phyloP scores from a whole-genome alignment of 192 early-diverging fungal species.

The Coemansia sp. region DNA sequence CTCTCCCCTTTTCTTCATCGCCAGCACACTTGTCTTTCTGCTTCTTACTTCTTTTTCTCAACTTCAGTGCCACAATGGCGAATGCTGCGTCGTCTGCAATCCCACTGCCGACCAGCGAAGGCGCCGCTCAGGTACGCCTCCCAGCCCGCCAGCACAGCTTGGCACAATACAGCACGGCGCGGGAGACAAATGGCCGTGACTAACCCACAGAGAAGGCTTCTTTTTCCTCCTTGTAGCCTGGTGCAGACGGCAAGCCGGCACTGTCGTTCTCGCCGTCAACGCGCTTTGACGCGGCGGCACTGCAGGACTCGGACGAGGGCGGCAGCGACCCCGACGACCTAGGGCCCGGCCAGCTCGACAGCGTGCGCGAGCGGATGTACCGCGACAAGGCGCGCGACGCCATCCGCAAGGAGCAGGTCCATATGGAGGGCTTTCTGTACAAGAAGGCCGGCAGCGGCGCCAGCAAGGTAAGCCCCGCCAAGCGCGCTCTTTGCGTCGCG shows the following conservation, averaged over 20 bases:
- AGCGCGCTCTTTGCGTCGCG: neutral
- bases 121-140: constrained; percentile 20
- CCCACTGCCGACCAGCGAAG: constrained; percentile 19
- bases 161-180: too few relatives aligned
- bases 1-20: constrained; percentile 1
- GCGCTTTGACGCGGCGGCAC: constrained; percentile 10
- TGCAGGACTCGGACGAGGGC: constrained; percentile 29
- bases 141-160: neutral
- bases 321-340: constrained; percentile 44
- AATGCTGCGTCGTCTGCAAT: constrained; percentile 37
- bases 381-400: constrained; percentile 36
- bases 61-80: constrained; percentile 6
- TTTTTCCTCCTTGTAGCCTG: constrained; percentile 14
- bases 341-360: constrained; percentile 17
- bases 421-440: constrained; percentile 41
- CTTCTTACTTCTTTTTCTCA: constrained; percentile 3
- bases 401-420: constrained; percentile 42
- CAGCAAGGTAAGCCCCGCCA: constrained; percentile 38
- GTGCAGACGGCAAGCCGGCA: constrained; percentile 10
- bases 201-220: too few relatives aligned
- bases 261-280: constrained; percentile 44
- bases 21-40: constrained; percentile 3
- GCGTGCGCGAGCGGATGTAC: constrained; percentile 12
- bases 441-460: constrained; percentile 41
- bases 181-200: too few relatives aligned